These are phyloP conservation scores for Candida broadrunensis DNA, from an alignment of 805 yeast genomes.

Conservation along the genomic window DNA sequence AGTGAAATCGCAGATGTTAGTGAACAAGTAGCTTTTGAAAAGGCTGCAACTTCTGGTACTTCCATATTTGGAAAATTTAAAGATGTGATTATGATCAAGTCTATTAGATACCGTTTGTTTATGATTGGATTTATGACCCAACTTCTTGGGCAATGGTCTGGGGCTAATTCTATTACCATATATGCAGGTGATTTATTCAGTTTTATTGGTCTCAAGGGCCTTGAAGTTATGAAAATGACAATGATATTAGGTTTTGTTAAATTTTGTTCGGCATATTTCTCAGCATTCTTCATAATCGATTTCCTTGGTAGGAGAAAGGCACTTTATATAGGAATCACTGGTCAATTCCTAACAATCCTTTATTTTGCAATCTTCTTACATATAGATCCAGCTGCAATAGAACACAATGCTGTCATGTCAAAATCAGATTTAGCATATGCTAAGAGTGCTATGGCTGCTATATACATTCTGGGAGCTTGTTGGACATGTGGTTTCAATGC, in stretches of 20 bases:
- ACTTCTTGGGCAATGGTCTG: slow-evolving; percentile 57
- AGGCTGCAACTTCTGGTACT: slow-evolving; percentile 19
- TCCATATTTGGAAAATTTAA: slow-evolving; percentile 19
- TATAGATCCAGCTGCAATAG: slow-evolving; percentile 43
- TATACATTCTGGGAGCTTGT: slow-evolving; percentile 50
- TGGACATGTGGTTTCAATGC: slow-evolving; percentile 63
- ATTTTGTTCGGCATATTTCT: slow-evolving; percentile 44
- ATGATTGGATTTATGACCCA: slow-evolving; percentile 41
- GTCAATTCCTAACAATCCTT: slow-evolving; percentile 42
- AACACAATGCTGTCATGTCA: slow-evolving; percentile 23
- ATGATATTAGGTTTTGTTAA: slow-evolving; percentile 55
- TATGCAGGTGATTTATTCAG: slow-evolving; percentile 54
- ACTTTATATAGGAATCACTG: slow-evolving; percentile 45
- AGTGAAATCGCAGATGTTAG: slow-evolving; percentile 51
- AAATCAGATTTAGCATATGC: slow-evolving; percentile 35
- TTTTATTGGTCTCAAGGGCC: slow-evolving; percentile 44
- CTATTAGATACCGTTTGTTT: slow-evolving; percentile 46
- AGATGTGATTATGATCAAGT: slow-evolving; percentile 33
- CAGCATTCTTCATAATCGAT: slow-evolving; percentile 55
- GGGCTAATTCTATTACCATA: slow-evolving; percentile 54
- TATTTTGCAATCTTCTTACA: slow-evolving; percentile 47
- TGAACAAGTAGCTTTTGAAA: slow-evolving; percentile 41
- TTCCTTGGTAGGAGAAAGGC: slow-evolving; percentile 50
- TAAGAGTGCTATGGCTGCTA: slow-evolving; percentile 48
- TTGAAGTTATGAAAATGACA: slow-evolving; percentile 43